These are phyloP conservation scores for Aureobasidium uvarum DNA, from an alignment of 2,329 filamentous ascomycete species.

Conservation along the genomic window DNA sequence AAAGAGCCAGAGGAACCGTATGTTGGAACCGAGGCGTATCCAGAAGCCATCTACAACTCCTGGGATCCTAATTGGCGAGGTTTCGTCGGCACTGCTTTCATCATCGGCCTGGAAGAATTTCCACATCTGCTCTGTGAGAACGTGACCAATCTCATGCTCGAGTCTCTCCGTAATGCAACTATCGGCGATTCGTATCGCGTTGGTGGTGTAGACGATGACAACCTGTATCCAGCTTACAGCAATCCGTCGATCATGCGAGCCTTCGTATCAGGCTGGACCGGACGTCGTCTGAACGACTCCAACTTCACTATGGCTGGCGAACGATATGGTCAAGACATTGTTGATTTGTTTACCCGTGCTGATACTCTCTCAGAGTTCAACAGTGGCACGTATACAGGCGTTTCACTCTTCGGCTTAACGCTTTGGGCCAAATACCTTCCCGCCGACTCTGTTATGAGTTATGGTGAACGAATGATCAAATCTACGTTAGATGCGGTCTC, in stretches of 20 bases:
- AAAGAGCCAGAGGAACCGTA: slow-evolving; percentile 58
- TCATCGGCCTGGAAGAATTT: slow-evolving; percentile 61
- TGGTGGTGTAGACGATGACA: slow-evolving; percentile 59
- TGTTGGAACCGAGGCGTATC: slow-evolving; percentile 54
- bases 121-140: slow-evolving; percentile 46
- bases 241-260: slow-evolving; percentile 64
- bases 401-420: slow-evolving; percentile 59
- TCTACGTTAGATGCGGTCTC: slow-evolving; percentile 55
- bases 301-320: slow-evolving; percentile 62
- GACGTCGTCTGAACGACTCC: slow-evolving; percentile 51
- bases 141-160: slow-evolving; percentile 49
- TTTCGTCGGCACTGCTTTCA: slow-evolving; percentile 59
- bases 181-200: slow-evolving; percentile 62
- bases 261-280: slow-evolving; percentile 59
- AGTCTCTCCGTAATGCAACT: slow-evolving; percentile 56
- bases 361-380: slow-evolving; percentile 63
- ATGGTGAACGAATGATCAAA: slow-evolving; percentile 53
- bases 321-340: slow-evolving; percentile 54
- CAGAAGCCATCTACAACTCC: slow-evolving; percentile 51
- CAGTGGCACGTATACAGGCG: slow-evolving; percentile 61
- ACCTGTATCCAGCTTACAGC: slow-evolving; percentile 61
- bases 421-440: slow-evolving; percentile 61
- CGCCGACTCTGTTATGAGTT: slow-evolving; percentile 55
- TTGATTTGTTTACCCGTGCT: slow-evolving; percentile 56
- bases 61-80: slow-evolving; percentile 67